Percentiles rank a stretch among this genome's conserved stretches.
Conservation (phyloP, 1,284 basidiomycete genomes). For the Mycena sp. region DNA sequence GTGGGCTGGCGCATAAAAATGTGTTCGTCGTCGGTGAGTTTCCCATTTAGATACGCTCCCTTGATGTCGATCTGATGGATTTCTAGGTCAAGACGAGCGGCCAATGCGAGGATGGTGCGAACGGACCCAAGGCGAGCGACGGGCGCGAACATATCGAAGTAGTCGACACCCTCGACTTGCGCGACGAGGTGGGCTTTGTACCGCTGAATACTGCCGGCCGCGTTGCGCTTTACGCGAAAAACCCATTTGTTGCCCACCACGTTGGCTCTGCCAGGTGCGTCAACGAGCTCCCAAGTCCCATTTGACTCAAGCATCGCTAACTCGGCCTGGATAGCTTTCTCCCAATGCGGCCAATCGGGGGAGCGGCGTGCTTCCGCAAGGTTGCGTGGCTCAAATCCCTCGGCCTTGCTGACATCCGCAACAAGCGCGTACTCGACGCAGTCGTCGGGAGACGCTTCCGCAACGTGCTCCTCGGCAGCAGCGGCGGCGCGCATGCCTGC, state of each 20-base stretch:
- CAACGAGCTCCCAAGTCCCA: constrained; percentile 32
- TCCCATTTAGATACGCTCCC: constrained; percentile 50
- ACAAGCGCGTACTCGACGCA: constrained; percentile 27
- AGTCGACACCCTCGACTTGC: no score
- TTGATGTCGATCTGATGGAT: no score
- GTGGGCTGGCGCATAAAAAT: constrained; percentile 13
- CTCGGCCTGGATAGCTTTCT: constrained; percentile 42
- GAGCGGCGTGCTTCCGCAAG: constrained; percentile 2
- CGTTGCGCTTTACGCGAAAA: neutral
- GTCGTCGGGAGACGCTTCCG: neutral
- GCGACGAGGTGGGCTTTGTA: no score
- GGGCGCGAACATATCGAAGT: no score
- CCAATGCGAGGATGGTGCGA: no score
- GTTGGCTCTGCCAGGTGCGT: constrained; percentile 33
- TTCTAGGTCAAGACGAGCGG: no score
- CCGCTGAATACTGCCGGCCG: constrained; percentile 35
- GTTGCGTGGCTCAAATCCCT: neutral
- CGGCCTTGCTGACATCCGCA: constrained; percentile 6
- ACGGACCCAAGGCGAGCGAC: no score
- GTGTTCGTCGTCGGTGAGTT: constrained; percentile 16
- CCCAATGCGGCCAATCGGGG: constrained; percentile 39
- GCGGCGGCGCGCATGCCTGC: neutral
- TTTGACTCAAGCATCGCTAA: constrained; percentile 33
- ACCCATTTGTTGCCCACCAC: constrained; percentile 22
- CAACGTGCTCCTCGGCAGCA: neutral